Evolutionary conservation across 2,329 filamentous ascomycete genomes (phyloP).

Genomic region (Penicillium italicum): DNA sequence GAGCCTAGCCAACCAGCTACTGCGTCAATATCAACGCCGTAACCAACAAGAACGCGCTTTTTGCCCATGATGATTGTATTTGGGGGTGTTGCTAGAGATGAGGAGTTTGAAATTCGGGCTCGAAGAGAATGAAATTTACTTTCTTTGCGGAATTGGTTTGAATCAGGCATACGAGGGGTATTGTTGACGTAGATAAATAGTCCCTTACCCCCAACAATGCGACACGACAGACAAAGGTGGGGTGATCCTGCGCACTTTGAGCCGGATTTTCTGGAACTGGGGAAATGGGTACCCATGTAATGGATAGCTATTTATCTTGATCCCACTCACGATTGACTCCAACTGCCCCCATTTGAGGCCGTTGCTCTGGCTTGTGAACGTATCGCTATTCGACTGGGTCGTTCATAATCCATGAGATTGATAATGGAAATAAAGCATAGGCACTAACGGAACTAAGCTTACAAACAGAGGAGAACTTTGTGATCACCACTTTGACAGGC

Average conservation of each 20-base stretch:
- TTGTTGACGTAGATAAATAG: not conserved
- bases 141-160: not conserved
- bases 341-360: not conserved
- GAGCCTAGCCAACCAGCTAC: constrained; percentile 34
- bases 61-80: not conserved
- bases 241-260: not conserved
- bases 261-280: not conserved
- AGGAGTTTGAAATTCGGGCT: accelerated
- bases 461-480: accelerated
- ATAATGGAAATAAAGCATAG: not conserved
- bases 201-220: not conserved
- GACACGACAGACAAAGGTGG: not conserved
- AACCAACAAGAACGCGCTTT: constrained; percentile 28
- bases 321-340: not conserved
- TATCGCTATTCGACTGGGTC: not conserved
- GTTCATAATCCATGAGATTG: not conserved
- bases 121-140: not conserved
- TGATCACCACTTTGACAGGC: accelerated
- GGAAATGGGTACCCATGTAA: not conserved
- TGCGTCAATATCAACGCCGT: constrained; percentile 35
- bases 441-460: accelerated
- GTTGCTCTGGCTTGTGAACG: too few relatives aligned
- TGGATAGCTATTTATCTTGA: not conserved
- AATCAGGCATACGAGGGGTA: not conserved
- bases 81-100: not conserved